Percentiles rank a stretch among this genome's conserved stretches.
phyloP scores from a whole-genome alignment of 1,139 yeast genomes.

The Yueomyces sp. region DNA sequence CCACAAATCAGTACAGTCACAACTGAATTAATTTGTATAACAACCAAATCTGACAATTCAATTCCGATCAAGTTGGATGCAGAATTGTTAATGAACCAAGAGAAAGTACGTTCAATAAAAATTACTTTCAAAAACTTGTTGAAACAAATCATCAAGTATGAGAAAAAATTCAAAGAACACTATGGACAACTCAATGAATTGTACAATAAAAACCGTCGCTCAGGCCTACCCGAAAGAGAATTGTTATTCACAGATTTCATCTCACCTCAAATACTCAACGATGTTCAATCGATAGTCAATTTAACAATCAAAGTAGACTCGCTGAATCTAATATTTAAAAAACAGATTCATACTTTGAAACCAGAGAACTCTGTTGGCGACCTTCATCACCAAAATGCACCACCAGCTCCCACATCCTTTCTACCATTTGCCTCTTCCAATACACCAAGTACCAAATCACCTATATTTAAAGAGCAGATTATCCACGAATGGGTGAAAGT shows the following conservation, averaged over 20 bases:
- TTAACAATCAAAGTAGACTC: conserved; percentile 9
- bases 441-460: conserved; percentile 6
- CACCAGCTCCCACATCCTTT: background rate
- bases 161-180: conserved; percentile 10
- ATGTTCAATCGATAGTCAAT: conserved; percentile 16
- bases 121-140: conserved; percentile 6
- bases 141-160: conserved; percentile 6
- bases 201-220: conserved; percentile 8
- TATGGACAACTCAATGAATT: conserved; percentile 9
- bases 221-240: conserved; percentile 5
- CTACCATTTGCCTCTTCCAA: conserved; percentile 2
- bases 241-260: conserved; percentile 17
- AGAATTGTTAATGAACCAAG: conserved; percentile 12
- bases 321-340: conserved; percentile 15
- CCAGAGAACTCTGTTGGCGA: background rate
- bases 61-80: conserved; percentile 24
- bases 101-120: conserved; percentile 8
- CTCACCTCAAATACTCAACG: conserved; percentile 11
- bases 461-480: conserved; percentile 11
- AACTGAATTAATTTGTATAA: conserved; percentile 16
- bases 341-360: conserved; percentile 9
- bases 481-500: conserved; percentile 15
- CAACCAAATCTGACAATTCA: conserved; percentile 22
- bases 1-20: conserved; percentile 16
- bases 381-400: background rate